Conservation (phyloP, 2,329 filamentous ascomycete genomes). For the Sclerotinia glacialis region DNA sequence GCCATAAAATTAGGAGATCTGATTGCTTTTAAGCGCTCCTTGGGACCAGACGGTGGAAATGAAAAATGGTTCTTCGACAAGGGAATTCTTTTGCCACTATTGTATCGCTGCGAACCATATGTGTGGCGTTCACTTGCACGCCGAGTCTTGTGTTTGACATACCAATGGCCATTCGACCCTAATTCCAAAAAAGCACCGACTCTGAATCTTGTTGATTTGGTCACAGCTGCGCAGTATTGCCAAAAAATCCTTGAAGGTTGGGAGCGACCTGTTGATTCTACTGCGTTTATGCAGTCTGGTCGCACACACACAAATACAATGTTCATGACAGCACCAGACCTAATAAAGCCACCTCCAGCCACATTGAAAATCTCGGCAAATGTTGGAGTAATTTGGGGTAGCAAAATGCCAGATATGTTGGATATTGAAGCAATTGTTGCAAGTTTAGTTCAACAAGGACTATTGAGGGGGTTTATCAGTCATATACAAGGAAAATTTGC, state of each 20-base stretch:
- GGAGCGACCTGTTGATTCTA: conserved; percentile 38
- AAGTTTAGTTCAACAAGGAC: conserved; percentile 73
- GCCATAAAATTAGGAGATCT: conserved; percentile 75
- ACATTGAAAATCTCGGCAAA: conserved; percentile 52
- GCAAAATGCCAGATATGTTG: conserved; percentile 55
- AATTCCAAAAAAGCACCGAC: conserved; percentile 65
- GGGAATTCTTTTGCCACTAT: conserved; percentile 71
- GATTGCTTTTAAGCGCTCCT: conserved; percentile 65
- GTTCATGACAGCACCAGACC: conserved; percentile 48
- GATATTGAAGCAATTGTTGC: conserved; percentile 78
- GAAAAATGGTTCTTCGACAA: conserved; percentile 73
- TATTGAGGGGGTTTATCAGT: conserved; percentile 81
- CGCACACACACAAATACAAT: conserved; percentile 48
- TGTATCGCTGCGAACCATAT: conserved; percentile 73
- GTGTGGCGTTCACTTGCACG: conserved; percentile 82
- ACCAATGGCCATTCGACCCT: conserved; percentile 61
- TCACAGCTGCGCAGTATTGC: conserved; percentile 60
- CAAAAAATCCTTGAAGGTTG: conserved; percentile 63
- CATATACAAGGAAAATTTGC: conserved; percentile 76
- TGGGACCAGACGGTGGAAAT: conserved; percentile 53
- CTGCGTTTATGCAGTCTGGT: conserved; percentile 32
- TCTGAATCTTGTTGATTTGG: conserved; percentile 68
- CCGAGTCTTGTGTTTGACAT: conserved; percentile 74
- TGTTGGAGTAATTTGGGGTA: conserved; percentile 62
- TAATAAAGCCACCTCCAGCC: conserved; percentile 46